Conservation (phyloP, 176 grass and related monocot species). For the Oryza glumipatula region DNA sequence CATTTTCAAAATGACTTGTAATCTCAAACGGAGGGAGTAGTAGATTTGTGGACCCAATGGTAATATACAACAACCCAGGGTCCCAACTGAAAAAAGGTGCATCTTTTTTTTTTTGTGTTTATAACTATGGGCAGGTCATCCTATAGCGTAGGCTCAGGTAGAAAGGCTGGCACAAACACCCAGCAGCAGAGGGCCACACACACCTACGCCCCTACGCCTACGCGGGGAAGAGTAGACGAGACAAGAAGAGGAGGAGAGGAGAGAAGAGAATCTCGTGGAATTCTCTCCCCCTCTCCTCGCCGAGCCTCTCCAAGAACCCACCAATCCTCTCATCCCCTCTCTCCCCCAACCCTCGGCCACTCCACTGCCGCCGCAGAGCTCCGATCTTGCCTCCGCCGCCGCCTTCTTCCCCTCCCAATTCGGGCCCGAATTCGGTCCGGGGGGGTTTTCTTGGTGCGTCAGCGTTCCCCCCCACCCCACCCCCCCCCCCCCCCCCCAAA, state of each 20-base stretch:
- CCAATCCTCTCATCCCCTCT: not conserved
- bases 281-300: constrained; percentile 19
- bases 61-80: too few relatives aligned
- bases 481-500: too few relatives aligned
- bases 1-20: too few relatives aligned
- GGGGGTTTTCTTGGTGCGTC: not conserved
- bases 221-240: not conserved
- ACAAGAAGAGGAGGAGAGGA: not conserved
- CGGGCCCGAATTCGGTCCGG: not conserved
- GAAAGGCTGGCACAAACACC: not conserved
- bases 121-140: too few relatives aligned
- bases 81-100: too few relatives aligned
- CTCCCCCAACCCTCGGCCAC: too few relatives aligned
- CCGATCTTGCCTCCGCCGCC: constrained; percentile 9
- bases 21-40: too few relatives aligned
- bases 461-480: not conserved
- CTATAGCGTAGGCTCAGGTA: not conserved
- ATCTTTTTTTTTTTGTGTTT: too few relatives aligned
- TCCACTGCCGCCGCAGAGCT: constrained; percentile 4
- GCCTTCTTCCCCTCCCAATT: not conserved
- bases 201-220: not conserved
- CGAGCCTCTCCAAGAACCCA: constrained; percentile 8
- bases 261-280: constrained; percentile 36
- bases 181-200: not conserved
- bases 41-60: too few relatives aligned